A percentile compares a stretch with the other conserved stretches of the same genome.
These are phyloP conservation scores for Penicillium samsonianum DNA, from an alignment of 495 filamentous ascomycete species.

Conservation along the genomic window DNA sequence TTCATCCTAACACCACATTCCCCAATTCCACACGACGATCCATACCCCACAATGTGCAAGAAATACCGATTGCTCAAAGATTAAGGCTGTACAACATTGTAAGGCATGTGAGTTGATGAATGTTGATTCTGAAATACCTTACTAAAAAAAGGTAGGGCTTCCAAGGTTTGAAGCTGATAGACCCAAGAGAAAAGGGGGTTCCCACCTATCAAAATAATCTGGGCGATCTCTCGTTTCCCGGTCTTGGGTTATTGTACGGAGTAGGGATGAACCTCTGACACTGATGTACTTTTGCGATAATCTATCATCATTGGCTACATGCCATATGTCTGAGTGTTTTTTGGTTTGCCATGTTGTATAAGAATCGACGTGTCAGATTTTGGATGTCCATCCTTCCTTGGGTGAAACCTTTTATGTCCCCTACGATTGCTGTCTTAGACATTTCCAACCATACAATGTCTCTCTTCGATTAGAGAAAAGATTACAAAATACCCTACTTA, in stretches of 20 bases:
- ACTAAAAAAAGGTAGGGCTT: neutral
- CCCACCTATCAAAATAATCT: slow-evolving; percentile 20
- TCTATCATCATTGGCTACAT: slow-evolving; percentile 5
- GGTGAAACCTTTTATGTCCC: slow-evolving; percentile 24
- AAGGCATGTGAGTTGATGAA: neutral
- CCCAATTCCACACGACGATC: slow-evolving; percentile 25
- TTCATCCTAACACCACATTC: slow-evolving; percentile 15
- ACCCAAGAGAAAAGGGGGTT: slow-evolving; percentile 6
- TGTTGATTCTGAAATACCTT: neutral
- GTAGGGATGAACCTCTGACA: slow-evolving; percentile 1
- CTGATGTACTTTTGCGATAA: neutral
- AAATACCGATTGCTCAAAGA: slow-evolving; percentile 3
- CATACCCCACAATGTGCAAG: slow-evolving; percentile 34
- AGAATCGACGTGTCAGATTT: slow-evolving; percentile 6
- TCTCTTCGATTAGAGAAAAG: neutral
- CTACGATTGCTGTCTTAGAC: slow-evolving; percentile 27
- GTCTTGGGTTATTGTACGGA: slow-evolving; percentile 8
- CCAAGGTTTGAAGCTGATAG: neutral
- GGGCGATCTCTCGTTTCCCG: slow-evolving; percentile 18
- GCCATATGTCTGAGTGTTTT: neutral
- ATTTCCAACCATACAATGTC: slow-evolving; percentile 9
- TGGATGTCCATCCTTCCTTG: neutral
- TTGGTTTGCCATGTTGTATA: neutral
- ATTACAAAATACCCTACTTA: neutral
- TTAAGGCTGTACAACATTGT: neutral